Evolutionary conservation across 2,329 filamentous ascomycete genomes (phyloP).

Genomic region (Fusarium austroafricanum): DNA sequence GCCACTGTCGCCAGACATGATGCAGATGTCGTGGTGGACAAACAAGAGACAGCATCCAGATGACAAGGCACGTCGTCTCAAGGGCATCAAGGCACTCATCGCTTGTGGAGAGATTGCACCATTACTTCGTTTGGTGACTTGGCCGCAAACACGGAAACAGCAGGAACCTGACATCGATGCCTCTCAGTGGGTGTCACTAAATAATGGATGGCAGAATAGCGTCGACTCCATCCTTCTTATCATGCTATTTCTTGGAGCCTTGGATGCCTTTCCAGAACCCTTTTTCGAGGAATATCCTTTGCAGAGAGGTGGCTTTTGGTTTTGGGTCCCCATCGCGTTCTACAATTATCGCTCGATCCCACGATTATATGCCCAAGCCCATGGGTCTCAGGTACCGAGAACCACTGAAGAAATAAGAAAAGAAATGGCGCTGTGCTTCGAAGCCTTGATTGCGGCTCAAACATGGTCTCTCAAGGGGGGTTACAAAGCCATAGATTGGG

Average conservation of each 20-base stretch:
- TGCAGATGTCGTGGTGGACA: constrained; percentile 9
- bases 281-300: rapidly evolving
- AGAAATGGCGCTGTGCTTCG: not conserved
- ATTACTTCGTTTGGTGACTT: not conserved
- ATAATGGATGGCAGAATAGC: not conserved
- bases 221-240: not conserved
- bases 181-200: not conserved
- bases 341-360: rapidly evolving
- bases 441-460: not conserved
- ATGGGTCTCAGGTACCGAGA: rapidly evolving
- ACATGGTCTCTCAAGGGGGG: not conserved
- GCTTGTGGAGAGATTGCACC: not conserved
- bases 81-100: constrained; percentile 8
- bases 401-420: not conserved
- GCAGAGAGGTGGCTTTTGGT: not conserved
- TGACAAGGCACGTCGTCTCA: not conserved
- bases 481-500: not conserved
- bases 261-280: not conserved
- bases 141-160: not conserved
- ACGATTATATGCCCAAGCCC: not conserved
- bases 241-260: not conserved
- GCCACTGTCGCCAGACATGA: not conserved
- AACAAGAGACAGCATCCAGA: rapidly evolving
- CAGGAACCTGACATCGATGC: rapidly evolving
- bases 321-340: constrained; percentile 5